phyloP scores from a whole-genome alignment of 129 eudicot genomes.

The Arctium minus region DNA sequence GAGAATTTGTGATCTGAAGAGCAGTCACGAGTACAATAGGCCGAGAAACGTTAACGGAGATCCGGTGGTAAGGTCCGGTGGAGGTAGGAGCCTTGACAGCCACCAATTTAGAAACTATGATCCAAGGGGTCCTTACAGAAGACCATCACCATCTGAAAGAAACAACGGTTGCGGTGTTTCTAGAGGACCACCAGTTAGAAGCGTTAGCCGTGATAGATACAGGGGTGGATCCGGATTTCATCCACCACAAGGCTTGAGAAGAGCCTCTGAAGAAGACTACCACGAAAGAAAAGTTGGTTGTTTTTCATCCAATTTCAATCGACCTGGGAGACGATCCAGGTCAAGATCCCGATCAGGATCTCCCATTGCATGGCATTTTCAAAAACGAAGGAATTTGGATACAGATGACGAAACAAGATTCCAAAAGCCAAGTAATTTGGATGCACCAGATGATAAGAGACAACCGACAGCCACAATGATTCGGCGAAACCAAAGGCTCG shows the following conservation, averaged over 20 bases:
- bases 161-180: conserved; percentile 31
- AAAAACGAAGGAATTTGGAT: conserved; percentile 41
- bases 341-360: conserved; percentile 56
- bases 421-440: conserved; percentile 35
- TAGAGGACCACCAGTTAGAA: conserved; percentile 39
- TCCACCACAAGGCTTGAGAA: conserved; percentile 35
- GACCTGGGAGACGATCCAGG: conserved; percentile 25
- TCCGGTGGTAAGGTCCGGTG: conserved; percentile 23
- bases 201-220: conserved; percentile 35
- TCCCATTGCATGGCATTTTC: conserved; percentile 55
- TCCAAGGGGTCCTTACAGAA: conserved; percentile 33
- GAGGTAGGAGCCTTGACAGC: conserved; percentile 21
- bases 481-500: conserved; percentile 39
- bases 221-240: conserved; percentile 39
- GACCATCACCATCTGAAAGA: conserved; percentile 50
- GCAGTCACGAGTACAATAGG: conserved; percentile 32
- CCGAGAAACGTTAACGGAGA: conserved; percentile 28
- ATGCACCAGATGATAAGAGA: conserved; percentile 50
- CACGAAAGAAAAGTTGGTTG: conserved; percentile 42
- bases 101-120: conserved; percentile 28
- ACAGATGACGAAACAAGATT: conserved; percentile 39
- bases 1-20: conserved; percentile 36
- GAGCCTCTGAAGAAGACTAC: conserved; percentile 49
- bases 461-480: conserved; percentile 44
- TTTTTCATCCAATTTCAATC: conserved; percentile 42